Evolutionary conservation across 441 rosid species (phyloP), one percentile per base, ranked within the genome.

Genomic region (Gossypium schwendimanii): DNA sequence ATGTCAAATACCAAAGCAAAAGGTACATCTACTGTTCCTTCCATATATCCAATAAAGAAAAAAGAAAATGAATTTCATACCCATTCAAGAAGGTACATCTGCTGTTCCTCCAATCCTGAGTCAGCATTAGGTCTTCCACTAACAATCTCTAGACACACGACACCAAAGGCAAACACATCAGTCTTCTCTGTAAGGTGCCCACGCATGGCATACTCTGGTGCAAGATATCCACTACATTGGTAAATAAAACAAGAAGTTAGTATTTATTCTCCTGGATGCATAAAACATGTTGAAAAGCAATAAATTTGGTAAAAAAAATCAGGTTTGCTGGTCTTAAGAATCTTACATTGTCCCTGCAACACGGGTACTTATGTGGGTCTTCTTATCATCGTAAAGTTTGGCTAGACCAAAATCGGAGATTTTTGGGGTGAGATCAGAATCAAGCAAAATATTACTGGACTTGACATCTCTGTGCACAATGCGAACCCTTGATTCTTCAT

Each of bases 361-460:
- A 62, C 83, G 76, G 60, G 91, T 90, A 79, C 89, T 88, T 31
- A 90, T 81, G 77, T 88, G 91, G 17, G 91, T 90, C 77, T 84
- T 79, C 17, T 84, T 80, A 53, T 88, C 96, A 77, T 86, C 87
- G 24, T 86, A 87, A 6, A 88, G 85, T 72, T 83, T 88, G 0
- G 91, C 96, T 73, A 90, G 81, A 63, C 93, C 93, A 69, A 90
- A 90, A 84, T 90, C 93, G 36, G 93, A 88, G 62, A 88, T 80
- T 74, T 90, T 87, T 20, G 95, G 91, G 62, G 73, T 71, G 2
- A 90, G 86, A 47, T 82, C 52, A 50, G 86, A 77, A 78, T 84
- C 93, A 47, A 90, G 90, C 80, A 90, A 79, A 72, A 88, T 81
- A 58, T 88, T 87, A 60, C 90, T 85, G 44, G 96, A 79, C 80